phyloP scores from a whole-genome alignment of 2,329 filamentous ascomycete genomes.

The Nectriaceae sp. region DNA sequence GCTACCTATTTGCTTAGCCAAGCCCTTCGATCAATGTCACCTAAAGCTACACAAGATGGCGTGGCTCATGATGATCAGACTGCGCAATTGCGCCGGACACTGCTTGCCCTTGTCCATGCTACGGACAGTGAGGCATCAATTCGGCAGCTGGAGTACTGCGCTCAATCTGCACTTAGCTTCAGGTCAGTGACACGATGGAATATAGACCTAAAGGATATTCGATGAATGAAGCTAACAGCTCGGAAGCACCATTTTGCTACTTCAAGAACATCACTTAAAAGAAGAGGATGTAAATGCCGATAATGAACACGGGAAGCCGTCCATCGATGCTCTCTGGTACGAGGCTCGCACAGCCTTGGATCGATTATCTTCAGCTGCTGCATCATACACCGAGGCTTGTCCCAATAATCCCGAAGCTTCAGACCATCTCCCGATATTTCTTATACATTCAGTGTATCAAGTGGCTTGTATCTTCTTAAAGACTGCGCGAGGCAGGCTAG shows the following conservation, averaged over 20 bases:
- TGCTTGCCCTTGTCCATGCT: constrained; percentile 5
- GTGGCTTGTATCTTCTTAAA: not conserved
- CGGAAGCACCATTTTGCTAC: constrained; percentile 4
- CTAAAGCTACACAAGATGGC: not conserved
- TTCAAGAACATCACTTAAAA: constrained; percentile 3
- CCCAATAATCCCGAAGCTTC: not conserved
- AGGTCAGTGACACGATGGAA: constrained; percentile 3
- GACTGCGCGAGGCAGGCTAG: not conserved
- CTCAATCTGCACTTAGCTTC: constrained; percentile 3
- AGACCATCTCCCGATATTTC: constrained; percentile 5
- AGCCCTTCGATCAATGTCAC: constrained; percentile 1
- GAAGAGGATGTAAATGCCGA: not conserved
- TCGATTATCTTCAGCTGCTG: not conserved
- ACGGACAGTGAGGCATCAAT: constrained; percentile 3
- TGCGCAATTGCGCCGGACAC: constrained; percentile 7
- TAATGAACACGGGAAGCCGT: not conserved
- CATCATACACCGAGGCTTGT: not conserved
- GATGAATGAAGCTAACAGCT: not conserved
- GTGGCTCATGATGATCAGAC: not conserved
- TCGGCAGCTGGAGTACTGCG: constrained; percentile 6
- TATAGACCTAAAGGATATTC: not conserved
- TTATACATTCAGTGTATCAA: constrained; percentile 8
- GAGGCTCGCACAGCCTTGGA: constrained; percentile 4
- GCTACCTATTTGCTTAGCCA: constrained; percentile 10
- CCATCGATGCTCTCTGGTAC: not conserved